Evolutionary conservation across 2,329 filamentous ascomycete species (phyloP).

Genomic region (Pseudocercospora eumusae): DNA sequence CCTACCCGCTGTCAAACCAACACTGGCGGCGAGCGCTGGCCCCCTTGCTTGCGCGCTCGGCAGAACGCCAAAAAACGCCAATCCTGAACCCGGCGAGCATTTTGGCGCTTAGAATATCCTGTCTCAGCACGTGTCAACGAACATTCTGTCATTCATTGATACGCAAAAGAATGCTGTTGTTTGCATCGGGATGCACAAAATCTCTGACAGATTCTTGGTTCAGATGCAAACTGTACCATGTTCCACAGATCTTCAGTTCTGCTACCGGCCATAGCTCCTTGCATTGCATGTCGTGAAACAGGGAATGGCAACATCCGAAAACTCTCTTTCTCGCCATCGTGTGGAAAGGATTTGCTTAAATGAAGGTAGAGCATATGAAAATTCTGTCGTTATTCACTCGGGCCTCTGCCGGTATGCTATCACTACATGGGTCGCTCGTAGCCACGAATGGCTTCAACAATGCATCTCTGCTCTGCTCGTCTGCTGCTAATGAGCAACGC

Average conservation of each 20-base stretch:
- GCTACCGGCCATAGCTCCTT: conserved; percentile 3
- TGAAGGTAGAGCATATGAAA: not conserved
- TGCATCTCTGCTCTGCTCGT: not conserved
- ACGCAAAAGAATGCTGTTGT: not conserved
- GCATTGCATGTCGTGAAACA: conserved; percentile 3
- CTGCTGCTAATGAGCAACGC: not conserved
- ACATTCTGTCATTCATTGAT: not conserved
- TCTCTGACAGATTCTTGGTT: not conserved
- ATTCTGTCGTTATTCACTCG: not conserved
- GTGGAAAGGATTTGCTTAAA: too few relatives aligned
- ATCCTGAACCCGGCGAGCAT: not conserved
- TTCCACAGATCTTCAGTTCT: not conserved
- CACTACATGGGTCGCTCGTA: not conserved
- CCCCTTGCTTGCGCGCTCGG: not conserved
- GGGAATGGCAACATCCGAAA: not conserved
- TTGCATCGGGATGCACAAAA: not conserved
- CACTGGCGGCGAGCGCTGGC: too few relatives aligned
- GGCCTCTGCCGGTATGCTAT: not conserved
- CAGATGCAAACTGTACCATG: not conserved
- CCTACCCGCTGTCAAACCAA: not conserved
- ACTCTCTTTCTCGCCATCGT: not conserved
- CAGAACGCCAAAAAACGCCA: not conserved
- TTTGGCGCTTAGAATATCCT: conserved; percentile 2
- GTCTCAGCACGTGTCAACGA: conserved; percentile 3
- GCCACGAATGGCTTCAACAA: not conserved